phyloP scores from a whole-genome alignment of 176 grass and related monocot genomes.

The Zoysia japonica region DNA sequence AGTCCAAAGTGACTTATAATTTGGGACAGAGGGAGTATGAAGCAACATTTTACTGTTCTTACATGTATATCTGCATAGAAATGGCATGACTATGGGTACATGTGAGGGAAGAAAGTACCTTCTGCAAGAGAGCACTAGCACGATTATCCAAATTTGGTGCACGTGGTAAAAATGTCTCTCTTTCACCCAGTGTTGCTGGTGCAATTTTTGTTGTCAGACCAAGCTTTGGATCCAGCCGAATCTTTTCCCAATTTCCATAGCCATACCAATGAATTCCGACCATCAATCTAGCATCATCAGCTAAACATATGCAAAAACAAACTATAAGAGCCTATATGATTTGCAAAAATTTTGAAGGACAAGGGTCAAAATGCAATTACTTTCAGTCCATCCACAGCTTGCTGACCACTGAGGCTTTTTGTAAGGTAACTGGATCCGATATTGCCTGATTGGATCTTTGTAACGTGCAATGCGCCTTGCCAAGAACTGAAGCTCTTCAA shows the following conservation, averaged over 20 bases:
- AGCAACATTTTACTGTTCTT: too few relatives aligned
- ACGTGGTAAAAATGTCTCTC: slow-evolving; percentile 93
- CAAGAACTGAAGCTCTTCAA: slow-evolving; percentile 96
- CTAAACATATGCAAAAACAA: slow-evolving; percentile 41
- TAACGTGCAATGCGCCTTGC: slow-evolving; percentile 88
- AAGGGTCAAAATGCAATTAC: slow-evolving; percentile 57
- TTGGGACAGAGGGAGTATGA: too few relatives aligned
- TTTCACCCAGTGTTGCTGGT: slow-evolving; percentile 89
- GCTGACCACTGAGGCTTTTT: slow-evolving; percentile 98
- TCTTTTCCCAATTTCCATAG: slow-evolving; percentile 99
- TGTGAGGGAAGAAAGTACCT: slow-evolving; percentile 42
- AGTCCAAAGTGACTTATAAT: too few relatives aligned
- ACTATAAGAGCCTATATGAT: slow-evolving; percentile 29
- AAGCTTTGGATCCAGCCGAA: slow-evolving; percentile 80
- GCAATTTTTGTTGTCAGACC: slow-evolving; percentile 88
- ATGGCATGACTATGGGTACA: background rate
- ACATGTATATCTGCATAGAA: slow-evolving; percentile 4
- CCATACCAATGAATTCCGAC: slow-evolving; percentile 97
- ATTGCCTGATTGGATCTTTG: slow-evolving; percentile 97
- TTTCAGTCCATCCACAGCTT: slow-evolving; percentile 94
- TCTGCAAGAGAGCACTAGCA: slow-evolving; percentile 87
- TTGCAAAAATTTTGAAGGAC: slow-evolving; percentile 22
- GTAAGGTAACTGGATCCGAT: slow-evolving; percentile 81
- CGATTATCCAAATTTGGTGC: slow-evolving; percentile 99
- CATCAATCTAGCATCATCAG: slow-evolving; percentile 98